Base-by-base conservation (phyloP, 805 yeast genomes). In the Yamadazyma sp. region DNA sequence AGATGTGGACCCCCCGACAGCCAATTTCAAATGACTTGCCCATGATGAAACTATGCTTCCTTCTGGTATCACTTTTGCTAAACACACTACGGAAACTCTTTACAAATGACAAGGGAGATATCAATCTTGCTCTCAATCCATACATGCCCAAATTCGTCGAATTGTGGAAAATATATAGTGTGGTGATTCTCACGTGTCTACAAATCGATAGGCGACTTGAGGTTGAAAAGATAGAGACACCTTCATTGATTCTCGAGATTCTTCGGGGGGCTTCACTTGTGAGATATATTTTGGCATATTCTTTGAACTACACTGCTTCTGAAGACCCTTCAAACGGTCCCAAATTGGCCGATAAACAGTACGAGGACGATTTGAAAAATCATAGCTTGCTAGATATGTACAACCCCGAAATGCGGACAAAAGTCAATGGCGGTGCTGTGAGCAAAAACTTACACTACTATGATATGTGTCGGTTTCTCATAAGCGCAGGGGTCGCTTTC, bases 101-200 rank as follows among this genome's bases (percentile, higher is more conserved):
- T 48, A 52, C 50, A 5, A 57, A 55, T 9, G 50, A 46, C 4
- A 38, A 39, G n/a, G 49, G 51, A 2, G 55, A 54, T 8, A 60
- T 62, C 33, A 73, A 70, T 42, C 50, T 74, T 5, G 67, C 72
- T 14, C 45, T 76, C 35, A 82, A 82, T 49, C 93, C 93, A 14
- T 84, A 80, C 49, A 52, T 78, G 32, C 73, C 74, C 14, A 66
- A 70, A 32, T 73, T 80, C 42, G 59, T 82, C 7, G 75, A 76
- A 32, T 52, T 77, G 5, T 84, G 93, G 91, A 80, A 81, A 48
- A 70, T 75, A 28, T 77, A 78, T 48, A 80, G 89, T 2, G 71
- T 71, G 41, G 68, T 80, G 2, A 69, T 84, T 1, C 55, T 76
- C 7, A 57, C 78, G 6, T 86, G 87, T 0, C 57, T 84, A 5